Percentiles rank a stretch among this genome's conserved stretches.
Conservation (phyloP, 2,329 filamentous ascomycete genomes). For the Ascochyta lentis region DNA sequence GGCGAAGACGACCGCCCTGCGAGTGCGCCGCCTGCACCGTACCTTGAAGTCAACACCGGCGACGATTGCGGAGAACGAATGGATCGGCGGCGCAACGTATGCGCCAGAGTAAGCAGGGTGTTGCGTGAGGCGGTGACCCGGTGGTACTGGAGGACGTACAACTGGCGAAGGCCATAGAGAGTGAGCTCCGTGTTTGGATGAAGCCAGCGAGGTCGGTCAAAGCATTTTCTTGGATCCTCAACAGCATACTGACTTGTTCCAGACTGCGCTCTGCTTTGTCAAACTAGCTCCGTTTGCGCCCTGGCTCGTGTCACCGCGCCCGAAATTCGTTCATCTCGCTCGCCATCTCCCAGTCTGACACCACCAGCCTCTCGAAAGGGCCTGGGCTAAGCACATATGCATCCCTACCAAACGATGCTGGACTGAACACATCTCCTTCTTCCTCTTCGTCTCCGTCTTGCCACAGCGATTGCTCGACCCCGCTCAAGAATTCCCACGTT, state of each 20-base stretch:
- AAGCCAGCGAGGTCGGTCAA: neutral
- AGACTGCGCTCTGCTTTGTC: neutral
- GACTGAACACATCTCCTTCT: conserved; percentile 16
- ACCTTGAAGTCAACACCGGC: neutral
- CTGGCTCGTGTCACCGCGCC: neutral
- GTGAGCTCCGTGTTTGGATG: neutral
- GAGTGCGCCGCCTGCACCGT: neutral
- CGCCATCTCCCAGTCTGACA: conserved; percentile 33
- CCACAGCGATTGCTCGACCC: conserved; percentile 45
- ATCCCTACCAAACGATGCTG: conserved; percentile 3
- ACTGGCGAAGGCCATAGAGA: neutral
- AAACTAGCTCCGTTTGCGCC: neutral
- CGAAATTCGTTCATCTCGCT: conserved; percentile 25
- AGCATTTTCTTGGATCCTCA: too few species aligned
- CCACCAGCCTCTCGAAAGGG: conserved; percentile 7
- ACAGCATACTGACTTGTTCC: neutral
- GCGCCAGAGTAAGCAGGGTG: neutral
- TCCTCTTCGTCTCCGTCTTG: conserved; percentile 32
- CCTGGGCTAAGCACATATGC: conserved; percentile 13
- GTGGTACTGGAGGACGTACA: conserved; percentile 3
- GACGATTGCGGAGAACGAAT: neutral
- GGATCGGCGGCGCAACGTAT: neutral
- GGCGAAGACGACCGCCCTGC: neutral
- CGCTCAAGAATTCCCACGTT: conserved; percentile 45
- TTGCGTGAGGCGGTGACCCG: neutral